Conservation (phyloP, 2,329 filamentous ascomycete genomes). For the Ophiosphaerella korrae region DNA sequence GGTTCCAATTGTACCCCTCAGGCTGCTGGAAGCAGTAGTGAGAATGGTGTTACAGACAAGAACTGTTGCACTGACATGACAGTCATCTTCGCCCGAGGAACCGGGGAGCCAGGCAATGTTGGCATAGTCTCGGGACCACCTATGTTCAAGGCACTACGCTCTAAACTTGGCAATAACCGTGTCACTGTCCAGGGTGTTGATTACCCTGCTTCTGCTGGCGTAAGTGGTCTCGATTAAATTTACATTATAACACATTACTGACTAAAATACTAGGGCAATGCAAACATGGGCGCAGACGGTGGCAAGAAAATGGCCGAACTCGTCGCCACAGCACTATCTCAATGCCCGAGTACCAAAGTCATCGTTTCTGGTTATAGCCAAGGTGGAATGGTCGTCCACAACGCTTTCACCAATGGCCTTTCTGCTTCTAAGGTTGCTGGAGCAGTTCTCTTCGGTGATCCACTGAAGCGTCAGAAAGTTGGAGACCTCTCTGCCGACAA, state of each 20-base stretch:
- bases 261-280: constrained; percentile 27
- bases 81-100: constrained; percentile 53
- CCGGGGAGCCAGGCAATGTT: constrained; percentile 51
- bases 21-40: constrained; percentile 5
- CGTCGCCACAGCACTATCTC: constrained; percentile 29
- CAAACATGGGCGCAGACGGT: constrained; percentile 30
- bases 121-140: constrained; percentile 49
- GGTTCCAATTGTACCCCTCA: too few relatives aligned
- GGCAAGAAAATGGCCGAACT: constrained; percentile 32
- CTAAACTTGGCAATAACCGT: constrained; percentile 30
- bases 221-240: constrained; percentile 14
- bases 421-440: constrained; percentile 29
- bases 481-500: constrained; percentile 23
- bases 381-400: constrained; percentile 43
- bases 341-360: constrained; percentile 40
- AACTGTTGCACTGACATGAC: constrained; percentile 50
- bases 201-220: constrained; percentile 34
- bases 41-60: constrained; percentile 49
- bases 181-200: constrained; percentile 42
- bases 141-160: constrained; percentile 36
- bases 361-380: constrained; percentile 42
- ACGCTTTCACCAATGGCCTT: constrained; percentile 31
- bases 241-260: neutral
- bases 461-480: constrained; percentile 33
- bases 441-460: constrained; percentile 38